Conservation (phyloP, 805 yeast species). For the Ogataea allantospora region DNA sequence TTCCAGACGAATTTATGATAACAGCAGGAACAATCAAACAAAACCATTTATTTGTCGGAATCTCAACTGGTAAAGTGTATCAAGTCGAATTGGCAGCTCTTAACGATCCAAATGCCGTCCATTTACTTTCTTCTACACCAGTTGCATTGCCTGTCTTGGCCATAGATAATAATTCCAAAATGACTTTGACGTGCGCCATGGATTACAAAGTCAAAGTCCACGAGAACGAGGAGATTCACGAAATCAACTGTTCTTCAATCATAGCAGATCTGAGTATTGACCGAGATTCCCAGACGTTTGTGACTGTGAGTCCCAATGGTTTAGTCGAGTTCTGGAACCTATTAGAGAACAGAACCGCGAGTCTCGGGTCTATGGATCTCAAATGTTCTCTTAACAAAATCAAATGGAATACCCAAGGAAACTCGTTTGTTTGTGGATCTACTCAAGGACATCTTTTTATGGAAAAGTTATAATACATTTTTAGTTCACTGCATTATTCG, state of each 20-base stretch:
- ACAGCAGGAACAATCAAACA: constrained; percentile 22
- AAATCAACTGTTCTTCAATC: constrained; percentile 9
- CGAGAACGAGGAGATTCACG: constrained; percentile 1
- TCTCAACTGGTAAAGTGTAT: constrained; percentile 24
- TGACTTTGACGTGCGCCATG: constrained; percentile 9
- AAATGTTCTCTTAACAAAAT: constrained; percentile 17
- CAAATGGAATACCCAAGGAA: constrained; percentile 14
- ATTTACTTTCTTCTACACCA: constrained; percentile 4
- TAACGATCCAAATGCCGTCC: constrained; percentile 11
- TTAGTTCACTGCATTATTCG: not conserved
- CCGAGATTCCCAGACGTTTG: constrained; percentile 11
- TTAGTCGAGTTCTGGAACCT: constrained; percentile 37
- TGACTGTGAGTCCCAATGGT: constrained; percentile 16
- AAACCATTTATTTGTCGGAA: constrained; percentile 23
- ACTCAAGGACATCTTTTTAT: constrained; percentile 21
- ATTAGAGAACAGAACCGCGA: constrained; percentile 18
- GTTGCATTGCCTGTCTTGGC: constrained; percentile 21
- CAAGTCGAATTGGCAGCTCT: constrained; percentile 14
- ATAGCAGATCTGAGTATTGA: constrained; percentile 14
- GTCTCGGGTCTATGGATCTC: constrained; percentile 31
- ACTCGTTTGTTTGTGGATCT: constrained; percentile 24
- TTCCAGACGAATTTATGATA: constrained; percentile 14
- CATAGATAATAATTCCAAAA: constrained; percentile 14
- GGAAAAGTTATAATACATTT: constrained; percentile 6
- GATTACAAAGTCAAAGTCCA: constrained; percentile 13